phyloP scores from a whole-genome alignment of 2,329 filamentous ascomycete genomes.

The Cytospora schulzeri region DNA sequence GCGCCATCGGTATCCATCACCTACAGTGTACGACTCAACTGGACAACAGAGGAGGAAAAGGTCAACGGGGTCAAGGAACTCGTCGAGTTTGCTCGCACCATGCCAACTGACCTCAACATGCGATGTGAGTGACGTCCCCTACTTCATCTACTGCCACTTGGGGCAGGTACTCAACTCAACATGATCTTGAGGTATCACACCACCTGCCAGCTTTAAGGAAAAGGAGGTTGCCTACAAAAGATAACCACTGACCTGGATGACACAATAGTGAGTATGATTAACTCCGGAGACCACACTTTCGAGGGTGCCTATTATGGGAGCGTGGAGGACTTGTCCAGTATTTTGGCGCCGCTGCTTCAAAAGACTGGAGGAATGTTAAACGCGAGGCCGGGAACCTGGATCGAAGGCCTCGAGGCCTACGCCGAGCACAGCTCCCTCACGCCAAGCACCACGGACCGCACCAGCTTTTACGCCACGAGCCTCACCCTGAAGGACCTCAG shows the following conservation, averaged over 20 bases:
- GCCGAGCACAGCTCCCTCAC: conserved; percentile 31
- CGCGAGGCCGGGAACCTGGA: conserved; percentile 34
- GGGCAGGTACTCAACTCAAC: too few species aligned
- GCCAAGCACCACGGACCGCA: conserved; percentile 37
- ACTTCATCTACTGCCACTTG: conserved; percentile 31
- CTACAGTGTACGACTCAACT: conserved; percentile 36
- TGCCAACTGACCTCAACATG: conserved; percentile 47
- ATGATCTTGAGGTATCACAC: too few species aligned
- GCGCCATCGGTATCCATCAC: conserved; percentile 39
- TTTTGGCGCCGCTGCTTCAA: conserved; percentile 3
- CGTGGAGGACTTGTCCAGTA: conserved; percentile 20
- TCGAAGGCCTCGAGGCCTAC: conserved; percentile 38
- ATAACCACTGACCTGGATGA: background rate
- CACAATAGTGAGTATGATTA: conserved; percentile 39
- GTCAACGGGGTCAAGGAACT: conserved; percentile 34
- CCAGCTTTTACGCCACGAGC: conserved; percentile 47
- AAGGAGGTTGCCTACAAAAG: background rate
- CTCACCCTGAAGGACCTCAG: conserved; percentile 42
- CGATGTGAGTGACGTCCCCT: conserved; percentile 40
- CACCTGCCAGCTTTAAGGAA: too few species aligned
- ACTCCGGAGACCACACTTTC: conserved; percentile 40
- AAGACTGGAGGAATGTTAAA: conserved; percentile 15
- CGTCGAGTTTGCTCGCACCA: conserved; percentile 36
- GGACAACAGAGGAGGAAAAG: conserved; percentile 34
- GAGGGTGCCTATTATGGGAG: conserved; percentile 36